Conservation (phyloP, 345 rosid species). For the Ceriops tagal region DNA sequence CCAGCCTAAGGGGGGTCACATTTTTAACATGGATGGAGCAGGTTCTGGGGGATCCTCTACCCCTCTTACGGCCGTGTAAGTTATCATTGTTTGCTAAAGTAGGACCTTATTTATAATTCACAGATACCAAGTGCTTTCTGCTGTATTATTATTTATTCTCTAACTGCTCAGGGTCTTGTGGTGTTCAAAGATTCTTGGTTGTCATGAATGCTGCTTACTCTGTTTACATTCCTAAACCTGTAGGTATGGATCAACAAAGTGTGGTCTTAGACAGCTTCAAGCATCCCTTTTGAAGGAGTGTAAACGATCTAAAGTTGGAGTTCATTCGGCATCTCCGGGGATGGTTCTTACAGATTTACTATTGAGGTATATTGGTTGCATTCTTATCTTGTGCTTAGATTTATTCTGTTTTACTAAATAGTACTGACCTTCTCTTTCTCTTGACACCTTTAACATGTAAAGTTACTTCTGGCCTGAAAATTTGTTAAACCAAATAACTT, state of each 20-base stretch:
- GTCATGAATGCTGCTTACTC: not conserved
- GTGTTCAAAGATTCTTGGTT: not conserved
- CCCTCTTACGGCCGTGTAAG: conserved; percentile 96
- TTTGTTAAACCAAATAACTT: no score
- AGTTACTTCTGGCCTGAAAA: no score
- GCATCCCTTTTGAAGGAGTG: conserved; percentile 79
- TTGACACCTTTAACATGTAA: no score
- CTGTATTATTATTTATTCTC: not conserved
- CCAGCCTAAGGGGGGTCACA: conserved; percentile 76
- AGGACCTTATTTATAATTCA: not conserved
- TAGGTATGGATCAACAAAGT: conserved; percentile 93
- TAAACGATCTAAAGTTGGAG: conserved; percentile 74
- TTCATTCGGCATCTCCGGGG: conserved; percentile 95
- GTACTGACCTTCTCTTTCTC: no score
- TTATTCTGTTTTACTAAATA: no score
- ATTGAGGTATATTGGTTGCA: conserved; percentile 47
- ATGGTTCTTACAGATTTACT: conserved; percentile 96
- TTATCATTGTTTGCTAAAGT: not conserved
- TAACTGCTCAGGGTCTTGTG: not conserved
- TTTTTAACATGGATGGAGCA: conserved; percentile 98
- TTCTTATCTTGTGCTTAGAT: not conserved
- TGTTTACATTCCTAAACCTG: conserved; percentile 23
- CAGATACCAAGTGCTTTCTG: not conserved
- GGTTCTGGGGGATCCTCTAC: conserved; percentile 98
- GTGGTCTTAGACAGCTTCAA: conserved; percentile 95